These are phyloP conservation scores for Smallanthus sonchifolius DNA, from an alignment of 129 eudicot species.

Conservation along the genomic window DNA sequence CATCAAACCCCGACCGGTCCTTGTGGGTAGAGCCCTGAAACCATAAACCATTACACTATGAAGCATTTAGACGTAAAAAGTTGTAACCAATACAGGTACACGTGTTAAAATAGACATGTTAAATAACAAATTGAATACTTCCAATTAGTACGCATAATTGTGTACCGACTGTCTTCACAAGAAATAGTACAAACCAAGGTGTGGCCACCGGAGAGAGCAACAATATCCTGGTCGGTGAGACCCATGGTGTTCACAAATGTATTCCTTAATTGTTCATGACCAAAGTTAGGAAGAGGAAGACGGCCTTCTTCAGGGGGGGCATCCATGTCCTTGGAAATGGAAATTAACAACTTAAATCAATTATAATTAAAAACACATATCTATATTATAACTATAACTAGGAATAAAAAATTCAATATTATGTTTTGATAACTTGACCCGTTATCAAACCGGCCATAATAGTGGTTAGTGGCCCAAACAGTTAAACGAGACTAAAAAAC, in stretches of 20 bases:
- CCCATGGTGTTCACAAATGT: constrained; percentile 75
- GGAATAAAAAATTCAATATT: too few species aligned
- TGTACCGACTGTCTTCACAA: background rate
- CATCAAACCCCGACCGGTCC: constrained; percentile 94
- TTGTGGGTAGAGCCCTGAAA: constrained; percentile 82
- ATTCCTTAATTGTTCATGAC: constrained; percentile 68
- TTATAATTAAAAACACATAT: too few species aligned
- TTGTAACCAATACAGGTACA: background rate
- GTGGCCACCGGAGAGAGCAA: constrained; percentile 93
- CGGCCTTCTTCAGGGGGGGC: constrained; percentile 84
- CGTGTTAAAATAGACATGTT: background rate
- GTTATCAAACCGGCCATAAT: too few species aligned
- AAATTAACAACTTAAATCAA: background rate
- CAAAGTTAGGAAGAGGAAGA: constrained; percentile 80
- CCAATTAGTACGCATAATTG: too few species aligned
- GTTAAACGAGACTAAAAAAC: too few species aligned
- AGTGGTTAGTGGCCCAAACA: too few species aligned
- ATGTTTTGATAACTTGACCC: too few species aligned
- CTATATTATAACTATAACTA: too few species aligned
- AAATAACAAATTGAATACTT: background rate
- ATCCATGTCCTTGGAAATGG: constrained; percentile 41
- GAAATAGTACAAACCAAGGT: constrained; percentile 55
- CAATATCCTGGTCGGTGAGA: constrained; percentile 72
- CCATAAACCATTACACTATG: background rate
- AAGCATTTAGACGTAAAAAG: background rate